These are phyloP conservation scores for Tarenaya hassleriana DNA, from an alignment of 345 rosid genomes.

Conservation along the genomic window DNA sequence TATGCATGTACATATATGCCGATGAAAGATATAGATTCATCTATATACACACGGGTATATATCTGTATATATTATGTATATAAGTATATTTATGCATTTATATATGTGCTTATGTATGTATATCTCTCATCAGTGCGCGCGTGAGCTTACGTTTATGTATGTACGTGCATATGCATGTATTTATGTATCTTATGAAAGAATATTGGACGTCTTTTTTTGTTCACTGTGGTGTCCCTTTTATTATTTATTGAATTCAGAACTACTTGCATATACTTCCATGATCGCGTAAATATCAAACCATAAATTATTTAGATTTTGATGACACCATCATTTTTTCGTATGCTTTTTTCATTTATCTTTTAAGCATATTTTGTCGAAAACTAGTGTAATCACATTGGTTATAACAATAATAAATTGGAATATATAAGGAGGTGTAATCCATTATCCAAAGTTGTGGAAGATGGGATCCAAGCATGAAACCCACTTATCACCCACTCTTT, in stretches of 20 bases:
- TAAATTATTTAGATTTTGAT: not conserved
- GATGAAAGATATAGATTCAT: too few species aligned
- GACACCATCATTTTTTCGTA: not conserved
- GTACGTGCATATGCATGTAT: not conserved
- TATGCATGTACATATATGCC: too few species aligned
- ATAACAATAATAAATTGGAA: constrained; percentile 22
- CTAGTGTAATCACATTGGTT: constrained; percentile 4
- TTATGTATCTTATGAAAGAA: too few species aligned
- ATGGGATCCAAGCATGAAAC: constrained; percentile 37
- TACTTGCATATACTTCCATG: not conserved
- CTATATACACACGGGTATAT: too few species aligned
- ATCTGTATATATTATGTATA: too few species aligned
- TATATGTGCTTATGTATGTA: too few species aligned
- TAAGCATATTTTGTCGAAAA: not conserved
- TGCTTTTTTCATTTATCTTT: too few species aligned
- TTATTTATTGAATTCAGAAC: too few species aligned
- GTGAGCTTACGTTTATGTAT: too few species aligned
- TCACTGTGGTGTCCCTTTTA: too few species aligned
- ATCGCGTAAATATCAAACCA: not conserved
- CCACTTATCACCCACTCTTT: constrained; percentile 17
- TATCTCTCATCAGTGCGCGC: too few species aligned
- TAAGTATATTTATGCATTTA: too few species aligned
- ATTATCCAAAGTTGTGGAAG: constrained; percentile 33
- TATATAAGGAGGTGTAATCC: constrained; percentile 26
- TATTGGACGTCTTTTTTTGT: not conserved